Evolutionary conservation across 305 asterid species (phyloP).

Genomic region (Fraxinus albicans): DNA sequence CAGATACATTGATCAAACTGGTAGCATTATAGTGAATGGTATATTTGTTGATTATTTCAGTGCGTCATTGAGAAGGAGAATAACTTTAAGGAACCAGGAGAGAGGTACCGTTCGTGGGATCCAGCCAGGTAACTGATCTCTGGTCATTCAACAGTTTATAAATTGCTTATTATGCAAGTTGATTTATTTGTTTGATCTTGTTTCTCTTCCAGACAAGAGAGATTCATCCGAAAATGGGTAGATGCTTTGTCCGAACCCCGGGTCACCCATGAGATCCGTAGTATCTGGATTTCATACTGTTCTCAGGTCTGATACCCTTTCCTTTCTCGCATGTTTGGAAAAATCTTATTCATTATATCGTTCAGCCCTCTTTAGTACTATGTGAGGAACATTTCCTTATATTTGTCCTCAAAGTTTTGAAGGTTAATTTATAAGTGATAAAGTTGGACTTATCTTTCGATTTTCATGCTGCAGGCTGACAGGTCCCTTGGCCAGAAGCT

Average conservation of each 20-base stretch:
- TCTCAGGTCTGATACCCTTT: conserved; percentile 50
- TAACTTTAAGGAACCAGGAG: conserved; percentile 95
- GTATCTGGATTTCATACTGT: conserved; percentile 85
- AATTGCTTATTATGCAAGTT: neutral
- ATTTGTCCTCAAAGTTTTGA: neutral
- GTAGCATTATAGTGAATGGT: neutral
- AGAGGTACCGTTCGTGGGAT: conserved; percentile 76
- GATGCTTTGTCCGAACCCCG: conserved; percentile 75
- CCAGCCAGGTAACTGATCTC: conserved; percentile 57
- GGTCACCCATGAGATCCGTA: conserved; percentile 75
- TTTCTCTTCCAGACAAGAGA: conserved; percentile 61
- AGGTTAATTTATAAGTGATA: neutral
- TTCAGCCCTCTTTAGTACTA: neutral
- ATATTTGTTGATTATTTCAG: conserved; percentile 31
- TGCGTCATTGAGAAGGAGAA: conserved; percentile 74
- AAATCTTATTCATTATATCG: neutral
- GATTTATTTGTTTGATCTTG: neutral
- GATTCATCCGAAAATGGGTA: conserved; percentile 63
- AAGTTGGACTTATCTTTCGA: neutral
- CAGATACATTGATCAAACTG: neutral
- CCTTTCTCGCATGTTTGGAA: neutral
- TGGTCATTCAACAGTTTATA: neutral
- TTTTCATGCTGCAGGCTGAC: conserved; percentile 54
- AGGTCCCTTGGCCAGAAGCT: conserved; percentile 79
- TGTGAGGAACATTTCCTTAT: neutral